Base-by-base conservation (phyloP, 306 rosid genomes). In the Lithocarpus polystachyus region DNA sequence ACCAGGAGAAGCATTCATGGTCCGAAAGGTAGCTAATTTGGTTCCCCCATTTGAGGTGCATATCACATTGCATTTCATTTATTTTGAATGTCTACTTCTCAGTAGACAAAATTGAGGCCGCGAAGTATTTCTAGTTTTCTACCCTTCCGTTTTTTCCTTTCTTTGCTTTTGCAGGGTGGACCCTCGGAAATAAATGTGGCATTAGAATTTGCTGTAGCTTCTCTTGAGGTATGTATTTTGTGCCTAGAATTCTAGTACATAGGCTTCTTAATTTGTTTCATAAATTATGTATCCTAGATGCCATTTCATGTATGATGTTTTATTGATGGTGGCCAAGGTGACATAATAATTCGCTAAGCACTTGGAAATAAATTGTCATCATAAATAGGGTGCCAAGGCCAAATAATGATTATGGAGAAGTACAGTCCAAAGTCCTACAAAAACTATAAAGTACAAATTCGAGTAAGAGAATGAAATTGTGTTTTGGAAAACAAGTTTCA, bases 111-210 rank as follows among this genome's bases (percentile, higher is more conserved):
- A 73, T 24, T 73, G 74, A 37, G 48, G 74, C 59, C 29, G 37
- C 57, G 75, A 31, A 31, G 14, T 65, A 31, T 31, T 31, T 31
- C 35, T 31, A 31, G 35, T n/a, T 74, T 10, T 61, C 67, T 77
- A 55, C 26, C 54, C 54, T 40, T 65, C 57, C 74, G 4, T 31
- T 74, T 31, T 74, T 78, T 79, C 68, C 71, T 53, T 53, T 31
- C 35, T 31, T 72, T 77, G 33, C 68, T 31, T 15, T 71, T 71
- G 75, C 89, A 95, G 99, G 87, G 77, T 14, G 99, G 98, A 82
- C 98, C 99, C 37, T 64, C 97, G 5, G 99, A 95, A 87, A 88
- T 93, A 78, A 92, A 95, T 83, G 99, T 98, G 75, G 99, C 96
- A 35, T 80, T 95, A 71, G 98, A 95, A 75, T 95, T 95, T 84